A percentile compares a stretch with the other conserved stretches of the same genome.
Evolutionary conservation across 345 rosid species (phyloP).

Genomic region (Schrenkiella parvula): DNA sequence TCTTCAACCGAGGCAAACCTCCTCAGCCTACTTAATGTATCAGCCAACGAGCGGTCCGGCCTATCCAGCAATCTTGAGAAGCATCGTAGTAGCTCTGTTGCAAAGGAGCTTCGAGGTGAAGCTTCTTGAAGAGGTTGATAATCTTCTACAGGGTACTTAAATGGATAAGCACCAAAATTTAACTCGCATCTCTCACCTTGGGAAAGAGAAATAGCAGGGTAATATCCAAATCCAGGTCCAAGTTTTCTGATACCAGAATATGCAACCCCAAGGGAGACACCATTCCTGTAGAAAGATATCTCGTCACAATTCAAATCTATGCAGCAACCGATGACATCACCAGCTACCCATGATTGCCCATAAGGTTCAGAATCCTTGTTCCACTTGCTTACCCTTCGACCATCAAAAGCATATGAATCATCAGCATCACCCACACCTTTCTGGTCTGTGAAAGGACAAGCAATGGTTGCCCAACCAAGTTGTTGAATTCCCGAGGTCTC

Average conservation of each 20-base stretch:
- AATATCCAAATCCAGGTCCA: constrained; percentile 78
- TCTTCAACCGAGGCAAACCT: constrained; percentile 72
- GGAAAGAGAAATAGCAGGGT: constrained; percentile 90
- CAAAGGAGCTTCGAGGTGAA: constrained; percentile 45
- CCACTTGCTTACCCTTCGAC: constrained; percentile 90
- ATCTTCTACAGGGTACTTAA: constrained; percentile 60
- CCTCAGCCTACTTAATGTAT: constrained; percentile 71
- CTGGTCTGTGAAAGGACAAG: constrained; percentile 88
- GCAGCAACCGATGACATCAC: constrained; percentile 95
- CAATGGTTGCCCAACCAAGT: constrained; percentile 92
- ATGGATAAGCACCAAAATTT: constrained; percentile 84
- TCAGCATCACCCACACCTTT: constrained; percentile 97
- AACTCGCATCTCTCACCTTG: constrained; percentile 88
- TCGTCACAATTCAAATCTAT: constrained; percentile 66
- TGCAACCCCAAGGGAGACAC: constrained; percentile 78
- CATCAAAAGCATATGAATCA: constrained; percentile 98
- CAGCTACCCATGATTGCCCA: constrained; percentile 90
- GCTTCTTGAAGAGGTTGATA: constrained; percentile 70
- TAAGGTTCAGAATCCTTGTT: constrained; percentile 69
- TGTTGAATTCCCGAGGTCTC: constrained; percentile 95
- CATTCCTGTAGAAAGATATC: constrained; percentile 81
- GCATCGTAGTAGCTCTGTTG: constrained; percentile 56
- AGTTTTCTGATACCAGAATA: constrained; percentile 71
- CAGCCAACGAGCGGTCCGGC: constrained; percentile 54
- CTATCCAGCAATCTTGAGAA: constrained; percentile 70